Evolutionary conservation across 306 rosid genomes (phyloP), one percentile per base, ranked within the genome.

Genomic region (Arachis stenosperma): DNA sequence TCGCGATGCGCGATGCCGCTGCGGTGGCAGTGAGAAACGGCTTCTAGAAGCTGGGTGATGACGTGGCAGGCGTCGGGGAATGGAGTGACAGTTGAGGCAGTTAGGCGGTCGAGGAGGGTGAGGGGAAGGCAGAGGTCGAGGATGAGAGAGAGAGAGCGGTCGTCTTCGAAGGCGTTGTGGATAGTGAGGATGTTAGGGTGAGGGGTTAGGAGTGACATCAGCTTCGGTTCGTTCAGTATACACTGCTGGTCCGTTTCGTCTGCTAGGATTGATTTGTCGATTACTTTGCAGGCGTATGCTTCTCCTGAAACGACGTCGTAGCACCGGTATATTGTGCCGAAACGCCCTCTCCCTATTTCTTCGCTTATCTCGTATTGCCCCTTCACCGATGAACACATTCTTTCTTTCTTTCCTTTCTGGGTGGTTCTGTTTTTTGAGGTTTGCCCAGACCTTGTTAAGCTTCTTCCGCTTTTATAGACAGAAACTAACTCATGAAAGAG

Each of bases 281-380:
- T 88, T 79, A 86, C 60, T 69, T 94, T 94, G 85, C 86, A 82
- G 78, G 98, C 96, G 73, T 74, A 87, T 65, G 70, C 52, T 3
- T 80, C 79, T 59, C 68, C 64, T 27, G 88, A 14, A 58, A 41
- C 36, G 0, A 84, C 85, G 67, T 86, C 62, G 65, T 82, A 86
- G 46, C 90, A 93, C 3, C 95, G 92, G 66, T 73, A 78, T 56
- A 94, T 83, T 61, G 85, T 91, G 61, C 97, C 97, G 80, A 94
- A 89, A 1, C 90, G 80, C 1, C 97, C 98, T 0, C 95, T 87
- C 3, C 97, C 98, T 60, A 94, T 89, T 70, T 91, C 98, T 14
- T 94, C 96, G 41, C 81, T 68, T 54, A 91, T 48, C 51, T 88
- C 81, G 92, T 91, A 91, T 3, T 90, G 79, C 9, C 60, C 48